These are phyloP conservation scores for Suillus spraguei DNA, from an alignment of 768 basidiomycete species.

Conservation along the genomic window DNA sequence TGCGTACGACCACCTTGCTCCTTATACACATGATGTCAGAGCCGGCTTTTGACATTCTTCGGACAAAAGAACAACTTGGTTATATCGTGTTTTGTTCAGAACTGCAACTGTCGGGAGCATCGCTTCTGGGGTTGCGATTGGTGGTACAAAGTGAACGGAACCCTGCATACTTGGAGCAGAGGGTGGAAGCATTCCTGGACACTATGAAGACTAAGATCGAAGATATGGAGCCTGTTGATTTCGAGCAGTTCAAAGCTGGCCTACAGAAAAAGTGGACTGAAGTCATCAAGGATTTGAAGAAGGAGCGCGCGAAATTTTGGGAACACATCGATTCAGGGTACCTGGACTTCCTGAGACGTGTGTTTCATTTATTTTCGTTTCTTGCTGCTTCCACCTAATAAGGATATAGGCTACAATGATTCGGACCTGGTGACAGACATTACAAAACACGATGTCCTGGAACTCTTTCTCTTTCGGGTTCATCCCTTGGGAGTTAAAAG, in stretches of 20 bases:
- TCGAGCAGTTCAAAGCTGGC: constrained; percentile 75
- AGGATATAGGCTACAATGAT: constrained; percentile 65
- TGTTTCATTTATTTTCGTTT: constrained; percentile 31
- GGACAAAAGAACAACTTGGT: constrained; percentile 95
- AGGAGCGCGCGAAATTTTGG: constrained; percentile 77
- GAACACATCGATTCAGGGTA: constrained; percentile 75
- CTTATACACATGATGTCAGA: constrained; percentile 87
- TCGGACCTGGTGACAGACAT: constrained; percentile 62
- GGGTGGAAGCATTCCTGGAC: constrained; percentile 87
- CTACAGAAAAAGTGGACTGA: constrained; percentile 84
- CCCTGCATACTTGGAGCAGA: constrained; percentile 78
- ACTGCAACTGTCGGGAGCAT: constrained; percentile 62
- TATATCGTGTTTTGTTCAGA: constrained; percentile 77
- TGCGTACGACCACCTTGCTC: constrained; percentile 69
- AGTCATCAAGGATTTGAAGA: constrained; percentile 82
- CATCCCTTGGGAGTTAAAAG: constrained; percentile 71
- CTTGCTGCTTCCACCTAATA: neutral
- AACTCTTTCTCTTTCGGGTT: constrained; percentile 68
- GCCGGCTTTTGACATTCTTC: constrained; percentile 86
- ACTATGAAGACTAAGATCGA: constrained; percentile 68
- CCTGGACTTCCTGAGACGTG: constrained; percentile 85
- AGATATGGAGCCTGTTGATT: constrained; percentile 71
- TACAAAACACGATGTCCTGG: constrained; percentile 74
- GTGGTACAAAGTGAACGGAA: constrained; percentile 87
- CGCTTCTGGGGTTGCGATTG: constrained; percentile 76